These are phyloP conservation scores for Epichloe sylvatica DNA, from an alignment of 2,329 filamentous ascomycete genomes.

Conservation along the genomic window DNA sequence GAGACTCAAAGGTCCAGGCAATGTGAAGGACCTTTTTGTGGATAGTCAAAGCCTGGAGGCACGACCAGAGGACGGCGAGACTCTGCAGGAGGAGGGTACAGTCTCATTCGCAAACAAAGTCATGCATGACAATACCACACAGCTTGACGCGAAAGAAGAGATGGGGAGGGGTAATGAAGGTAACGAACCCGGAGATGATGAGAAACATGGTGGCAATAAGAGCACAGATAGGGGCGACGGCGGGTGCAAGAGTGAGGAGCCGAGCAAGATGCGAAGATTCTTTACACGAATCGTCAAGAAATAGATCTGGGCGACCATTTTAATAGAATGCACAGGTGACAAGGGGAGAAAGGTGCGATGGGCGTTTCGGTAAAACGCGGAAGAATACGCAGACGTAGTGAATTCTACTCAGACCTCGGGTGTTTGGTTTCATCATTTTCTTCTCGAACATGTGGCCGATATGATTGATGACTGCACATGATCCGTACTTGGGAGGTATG, in stretches of 20 bases:
- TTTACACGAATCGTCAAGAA: slow-evolving; percentile 8
- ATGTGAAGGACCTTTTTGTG: slow-evolving; percentile 37
- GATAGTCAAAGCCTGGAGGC: slow-evolving; percentile 9
- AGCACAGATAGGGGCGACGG: background rate
- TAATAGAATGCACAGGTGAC: no score
- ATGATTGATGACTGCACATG: no score
- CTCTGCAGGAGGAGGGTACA: slow-evolving; percentile 19
- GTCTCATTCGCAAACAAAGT: slow-evolving; percentile 36
- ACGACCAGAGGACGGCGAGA: slow-evolving; percentile 10
- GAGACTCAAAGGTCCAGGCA: slow-evolving; percentile 32
- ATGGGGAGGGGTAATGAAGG: slow-evolving; percentile 9
- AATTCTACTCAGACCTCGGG: no score
- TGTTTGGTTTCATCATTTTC: no score
- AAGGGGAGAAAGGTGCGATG: no score
- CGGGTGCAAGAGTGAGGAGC: background rate
- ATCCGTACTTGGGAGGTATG: no score
- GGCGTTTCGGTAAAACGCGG: background rate
- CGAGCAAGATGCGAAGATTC: slow-evolving; percentile 3
- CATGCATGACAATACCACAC: slow-evolving; percentile 40
- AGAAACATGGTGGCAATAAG: slow-evolving; percentile 5
- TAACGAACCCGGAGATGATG: slow-evolving; percentile 6
- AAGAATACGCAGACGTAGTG: background rate
- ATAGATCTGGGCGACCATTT: background rate
- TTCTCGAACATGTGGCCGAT: no score
- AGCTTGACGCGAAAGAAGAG: slow-evolving; percentile 30